Conservation (phyloP, 139 green algal genomes). For the Ettlia oleoabundans region DNA sequence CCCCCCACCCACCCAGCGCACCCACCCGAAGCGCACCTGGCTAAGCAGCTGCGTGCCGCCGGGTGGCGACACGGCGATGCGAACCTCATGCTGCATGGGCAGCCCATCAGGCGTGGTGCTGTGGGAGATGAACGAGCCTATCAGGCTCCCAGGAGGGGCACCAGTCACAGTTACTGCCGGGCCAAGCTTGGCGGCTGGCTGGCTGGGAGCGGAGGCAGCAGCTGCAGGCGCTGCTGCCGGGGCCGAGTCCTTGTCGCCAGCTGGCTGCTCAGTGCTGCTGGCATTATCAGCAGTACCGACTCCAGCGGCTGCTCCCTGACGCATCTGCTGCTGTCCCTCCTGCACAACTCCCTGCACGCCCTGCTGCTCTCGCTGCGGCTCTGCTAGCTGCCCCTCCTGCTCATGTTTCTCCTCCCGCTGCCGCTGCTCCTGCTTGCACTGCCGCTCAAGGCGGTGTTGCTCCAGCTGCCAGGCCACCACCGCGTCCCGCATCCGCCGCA, state of each 20-base stretch:
- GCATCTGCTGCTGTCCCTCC: background rate
- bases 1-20: background rate
- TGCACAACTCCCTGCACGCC: background rate
- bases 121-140: background rate
- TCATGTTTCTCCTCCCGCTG: background rate
- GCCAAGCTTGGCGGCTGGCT: too few relatives aligned
- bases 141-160: too few relatives aligned
- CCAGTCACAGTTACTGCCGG: too few relatives aligned
- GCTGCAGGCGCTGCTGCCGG: too few relatives aligned
- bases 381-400: background rate
- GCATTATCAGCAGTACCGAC: background rate
- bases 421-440: background rate
- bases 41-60: background rate
- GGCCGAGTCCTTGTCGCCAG: background rate
- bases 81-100: background rate
- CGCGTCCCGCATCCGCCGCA: background rate
- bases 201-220: too few relatives aligned
- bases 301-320: background rate
- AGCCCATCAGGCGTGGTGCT: background rate
- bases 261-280: background rate
- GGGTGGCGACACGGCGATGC: background rate
- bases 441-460: background rate
- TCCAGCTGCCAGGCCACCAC: conserved; percentile 8
- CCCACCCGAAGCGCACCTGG: background rate
- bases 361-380: background rate